phyloP scores from a whole-genome alignment of 1,139 yeast species.

The Pichia cactophila region DNA sequence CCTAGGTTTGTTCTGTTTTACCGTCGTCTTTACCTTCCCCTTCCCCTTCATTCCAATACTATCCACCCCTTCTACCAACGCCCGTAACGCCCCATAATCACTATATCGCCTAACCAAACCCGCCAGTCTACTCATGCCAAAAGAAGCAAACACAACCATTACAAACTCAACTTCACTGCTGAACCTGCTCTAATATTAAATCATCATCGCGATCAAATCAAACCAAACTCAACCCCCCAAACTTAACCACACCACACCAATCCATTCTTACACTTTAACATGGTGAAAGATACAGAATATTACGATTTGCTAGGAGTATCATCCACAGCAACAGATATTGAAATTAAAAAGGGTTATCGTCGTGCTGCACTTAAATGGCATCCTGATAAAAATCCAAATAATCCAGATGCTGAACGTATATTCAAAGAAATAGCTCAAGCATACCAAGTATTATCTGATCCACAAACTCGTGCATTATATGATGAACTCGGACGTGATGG shows the following conservation, averaged over 20 bases:
- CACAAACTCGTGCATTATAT: constrained; percentile 62
- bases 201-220: background rate
- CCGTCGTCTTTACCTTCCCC: no score
- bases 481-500: constrained; percentile 83
- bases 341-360: constrained; percentile 89
- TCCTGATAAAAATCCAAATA: constrained; percentile 93
- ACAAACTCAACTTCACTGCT: no score
- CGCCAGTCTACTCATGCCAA: background rate
- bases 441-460: constrained; percentile 76
- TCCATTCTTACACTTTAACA: background rate
- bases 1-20: no score
- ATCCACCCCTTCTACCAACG: background rate
- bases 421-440: constrained; percentile 62
- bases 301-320: constrained; percentile 69
- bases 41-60: background rate
- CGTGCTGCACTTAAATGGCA: constrained; percentile 83
- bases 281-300: constrained; percentile 93
- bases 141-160: no score
- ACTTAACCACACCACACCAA: background rate
- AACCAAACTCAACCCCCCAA: no score
- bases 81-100: background rate
- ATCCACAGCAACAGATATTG: constrained; percentile 68
- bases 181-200: no score
- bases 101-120: background rate
- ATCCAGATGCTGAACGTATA: constrained; percentile 63